Base-by-base conservation (phyloP, 2,329 filamentous ascomycete genomes). In the Aspergillus spinulosporus region DNA sequence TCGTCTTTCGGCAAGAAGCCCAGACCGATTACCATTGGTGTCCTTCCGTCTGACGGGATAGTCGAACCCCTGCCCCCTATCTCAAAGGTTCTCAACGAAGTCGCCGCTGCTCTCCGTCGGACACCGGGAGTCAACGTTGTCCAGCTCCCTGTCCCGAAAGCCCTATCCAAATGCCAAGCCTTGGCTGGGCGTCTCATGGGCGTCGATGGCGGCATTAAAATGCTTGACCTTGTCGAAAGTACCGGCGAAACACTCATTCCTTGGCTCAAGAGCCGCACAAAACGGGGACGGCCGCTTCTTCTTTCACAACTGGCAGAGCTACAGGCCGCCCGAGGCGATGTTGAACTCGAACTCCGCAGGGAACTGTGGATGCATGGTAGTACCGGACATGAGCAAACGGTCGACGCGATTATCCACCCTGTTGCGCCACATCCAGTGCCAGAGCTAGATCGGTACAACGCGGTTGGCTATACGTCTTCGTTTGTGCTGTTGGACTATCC, bases 401-500 rank as follows among this genome's bases (percentile, higher is more conserved):
- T 88, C 5, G 85, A 88, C 72, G 83, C 84, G 0, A 80, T 88
- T 50, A 79, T 88, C 54, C 84, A 80, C 59, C 86, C 85, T 0
- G 76, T 87, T 0, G 85, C 85, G 11, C 84, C 85, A 2, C 86
- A 88, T 68, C 83, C 85, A 0, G 79, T 85, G 0, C 83, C 85
- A 1, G 77, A 80, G 7, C 80, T 86, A 52, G 86, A 88, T 71
- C 74, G 79, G 2, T 88, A 84, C 71, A 86, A 86, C 66, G 81
- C 80, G 0, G 80, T 84, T 0, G 81, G 84, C 55, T 88, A 88
- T 65, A 87, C 84, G 0, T 81, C 77, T 21, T 78, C 76, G 1
- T 87, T 85, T 64, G 84, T 87, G 7, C 64, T 88, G 54, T 68
- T 88, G 21, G 85, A 88, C 66, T 85, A 84, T 63, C 81, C 85